These are phyloP conservation scores for Pyricularia sp. DNA, from an alignment of 2,329 filamentous ascomycete genomes.

Conservation along the genomic window DNA sequence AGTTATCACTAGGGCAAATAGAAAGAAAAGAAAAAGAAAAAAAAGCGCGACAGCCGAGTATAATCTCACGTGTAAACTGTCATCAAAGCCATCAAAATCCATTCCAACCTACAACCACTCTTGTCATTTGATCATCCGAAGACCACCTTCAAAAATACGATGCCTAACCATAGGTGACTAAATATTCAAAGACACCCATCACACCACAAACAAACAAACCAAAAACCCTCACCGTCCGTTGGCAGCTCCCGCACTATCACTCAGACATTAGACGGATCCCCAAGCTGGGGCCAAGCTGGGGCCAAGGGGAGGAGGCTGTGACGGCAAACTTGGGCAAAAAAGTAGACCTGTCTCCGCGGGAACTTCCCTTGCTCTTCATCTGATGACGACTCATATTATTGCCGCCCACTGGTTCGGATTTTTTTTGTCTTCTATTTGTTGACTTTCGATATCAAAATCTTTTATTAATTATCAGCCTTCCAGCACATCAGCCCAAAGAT, in stretches of 20 bases:
- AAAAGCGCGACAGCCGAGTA: not conserved
- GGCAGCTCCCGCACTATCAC: not conserved
- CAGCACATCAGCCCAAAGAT: not conserved
- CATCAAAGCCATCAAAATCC: not conserved
- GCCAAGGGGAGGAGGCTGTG: not conserved
- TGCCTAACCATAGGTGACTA: not conserved
- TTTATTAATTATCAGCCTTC: not conserved
- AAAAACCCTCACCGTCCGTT: not conserved
- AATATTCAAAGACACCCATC: not conserved
- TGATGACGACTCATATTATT: not conserved
- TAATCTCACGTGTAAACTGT: not conserved
- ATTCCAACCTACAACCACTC: not conserved
- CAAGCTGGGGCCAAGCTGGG: not conserved
- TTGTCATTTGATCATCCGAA: not conserved
- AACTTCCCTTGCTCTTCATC: not conserved
- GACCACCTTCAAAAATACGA: not conserved
- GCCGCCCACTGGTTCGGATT: not conserved
- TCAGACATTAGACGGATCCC: not conserved
- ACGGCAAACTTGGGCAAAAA: not conserved
- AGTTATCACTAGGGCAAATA: not conserved
- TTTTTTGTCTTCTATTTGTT: not conserved
- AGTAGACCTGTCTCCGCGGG: not conserved
- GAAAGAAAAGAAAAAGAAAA: too few relatives aligned
- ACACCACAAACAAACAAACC: not conserved
- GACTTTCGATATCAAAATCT: not conserved